A percentile compares a stretch with the other conserved stretches of the same genome.
These are phyloP conservation scores for Gaultheria prostrata DNA, from an alignment of 148 eudicot genomes.

Conservation along the genomic window DNA sequence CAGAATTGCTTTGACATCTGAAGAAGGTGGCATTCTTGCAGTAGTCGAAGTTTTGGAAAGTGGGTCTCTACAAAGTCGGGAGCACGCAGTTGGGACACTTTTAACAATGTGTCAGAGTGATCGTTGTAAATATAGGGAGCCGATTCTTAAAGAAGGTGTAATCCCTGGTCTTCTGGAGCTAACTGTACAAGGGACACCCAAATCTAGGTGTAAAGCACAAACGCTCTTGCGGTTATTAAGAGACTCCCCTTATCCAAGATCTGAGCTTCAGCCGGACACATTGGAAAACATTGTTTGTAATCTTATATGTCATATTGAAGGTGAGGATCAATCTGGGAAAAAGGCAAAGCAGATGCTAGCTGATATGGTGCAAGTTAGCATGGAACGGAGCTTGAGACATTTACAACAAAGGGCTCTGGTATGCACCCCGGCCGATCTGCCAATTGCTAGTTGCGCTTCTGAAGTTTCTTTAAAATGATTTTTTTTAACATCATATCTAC, in stretches of 20 bases:
- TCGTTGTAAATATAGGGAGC: constrained; percentile 69
- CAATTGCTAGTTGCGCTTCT: constrained; percentile 47
- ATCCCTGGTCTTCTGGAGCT: constrained; percentile 95
- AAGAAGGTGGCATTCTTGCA: constrained; percentile 85
- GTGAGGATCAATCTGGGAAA: constrained; percentile 74
- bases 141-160: constrained; percentile 85
- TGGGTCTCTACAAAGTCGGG: constrained; percentile 78
- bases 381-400: constrained; percentile 95
- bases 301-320: constrained; percentile 75
- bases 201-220: constrained; percentile 69
- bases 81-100: constrained; percentile 86
- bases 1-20: constrained; percentile 49
- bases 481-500: neutral
- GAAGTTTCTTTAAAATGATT: constrained; percentile 53
- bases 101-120: constrained; percentile 76
- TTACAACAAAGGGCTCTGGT: constrained; percentile 82
- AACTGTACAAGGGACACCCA: constrained; percentile 82
- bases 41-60: constrained; percentile 85
- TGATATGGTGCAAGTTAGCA: constrained; percentile 96
- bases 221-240: constrained; percentile 63
- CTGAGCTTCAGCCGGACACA: constrained; percentile 70
- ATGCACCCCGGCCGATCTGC: constrained; percentile 59
- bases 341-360: constrained; percentile 85
- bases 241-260: constrained; percentile 72
- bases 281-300: constrained; percentile 81